Conservation (phyloP, 2,329 filamentous ascomycete genomes). For the Phialophora tarda region DNA sequence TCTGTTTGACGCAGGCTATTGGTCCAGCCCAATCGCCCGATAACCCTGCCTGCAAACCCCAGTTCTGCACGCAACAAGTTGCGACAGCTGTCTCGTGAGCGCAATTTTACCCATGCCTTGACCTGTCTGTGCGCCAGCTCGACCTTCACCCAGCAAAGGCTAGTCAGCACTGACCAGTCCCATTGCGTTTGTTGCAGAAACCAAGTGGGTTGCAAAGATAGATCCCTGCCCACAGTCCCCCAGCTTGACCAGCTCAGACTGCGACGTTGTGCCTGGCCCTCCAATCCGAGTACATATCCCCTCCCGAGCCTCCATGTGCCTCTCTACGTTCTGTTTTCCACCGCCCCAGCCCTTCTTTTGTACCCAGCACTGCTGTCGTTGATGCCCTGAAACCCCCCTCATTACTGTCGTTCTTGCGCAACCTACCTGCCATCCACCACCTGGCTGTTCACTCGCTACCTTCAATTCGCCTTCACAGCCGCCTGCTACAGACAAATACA, state of each 20-base stretch:
- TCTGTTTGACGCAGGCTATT: not conserved
- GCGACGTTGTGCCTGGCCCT: conserved; percentile 8
- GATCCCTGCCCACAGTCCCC: not conserved
- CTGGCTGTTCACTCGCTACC: conserved; percentile 11
- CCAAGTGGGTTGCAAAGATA: not conserved
- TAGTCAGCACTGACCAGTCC: conserved; percentile 8
- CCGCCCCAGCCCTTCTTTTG: conserved; percentile 9
- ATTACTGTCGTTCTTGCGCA: not conserved
- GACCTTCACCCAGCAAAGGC: not conserved
- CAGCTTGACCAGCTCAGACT: conserved; percentile 10
- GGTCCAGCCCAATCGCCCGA: conserved; percentile 13
- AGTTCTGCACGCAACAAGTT: not conserved
- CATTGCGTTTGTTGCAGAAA: not conserved
- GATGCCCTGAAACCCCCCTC: not conserved
- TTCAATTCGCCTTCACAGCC: not conserved
- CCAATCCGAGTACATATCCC: conserved; percentile 27
- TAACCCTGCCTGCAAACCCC: conserved; percentile 4
- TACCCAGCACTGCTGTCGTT: conserved; percentile 7
- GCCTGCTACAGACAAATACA: not conserved
- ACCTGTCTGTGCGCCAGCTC: conserved; percentile 3
- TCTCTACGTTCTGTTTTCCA: conserved; percentile 5
- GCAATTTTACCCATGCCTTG: conserved; percentile 16
- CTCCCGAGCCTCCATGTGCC: conserved; percentile 3
- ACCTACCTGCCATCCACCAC: conserved; percentile 16
- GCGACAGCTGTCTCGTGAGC: conserved; percentile 24